A percentile compares a stretch with the other conserved stretches of the same genome.
Evolutionary conservation across 1,284 basidiomycete species (phyloP).

Genomic region (Rhodotorula sp.): DNA sequence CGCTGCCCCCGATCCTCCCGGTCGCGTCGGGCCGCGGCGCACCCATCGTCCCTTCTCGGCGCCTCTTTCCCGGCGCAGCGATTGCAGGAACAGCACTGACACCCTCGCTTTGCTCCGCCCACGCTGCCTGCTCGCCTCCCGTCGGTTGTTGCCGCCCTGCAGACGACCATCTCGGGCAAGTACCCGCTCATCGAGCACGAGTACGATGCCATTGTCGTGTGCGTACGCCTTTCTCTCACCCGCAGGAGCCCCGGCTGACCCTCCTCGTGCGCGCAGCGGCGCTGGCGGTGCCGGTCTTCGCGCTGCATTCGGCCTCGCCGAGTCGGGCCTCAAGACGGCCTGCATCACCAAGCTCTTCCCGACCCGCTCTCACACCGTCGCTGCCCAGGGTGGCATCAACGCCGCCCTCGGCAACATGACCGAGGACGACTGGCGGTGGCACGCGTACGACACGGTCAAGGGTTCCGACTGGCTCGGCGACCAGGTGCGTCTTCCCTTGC

Average conservation of each 20-base stretch:
- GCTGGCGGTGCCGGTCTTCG: slow-evolving; percentile 97
- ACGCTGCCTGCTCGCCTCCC: neutral
- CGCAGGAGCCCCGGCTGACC: neutral
- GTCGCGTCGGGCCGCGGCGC: neutral
- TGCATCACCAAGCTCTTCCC: slow-evolving; percentile 99
- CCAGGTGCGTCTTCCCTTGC: slow-evolving; percentile 69
- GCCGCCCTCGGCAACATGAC: slow-evolving; percentile 99
- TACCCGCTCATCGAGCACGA: slow-evolving; percentile 96
- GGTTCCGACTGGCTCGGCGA: slow-evolving; percentile 99
- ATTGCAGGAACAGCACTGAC: neutral
- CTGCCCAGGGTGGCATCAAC: slow-evolving; percentile 97
- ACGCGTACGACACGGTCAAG: slow-evolving; percentile 99
- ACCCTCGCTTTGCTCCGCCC: neutral
- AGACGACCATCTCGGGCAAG: slow-evolving; percentile 60
- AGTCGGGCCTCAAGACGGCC: slow-evolving; percentile 94
- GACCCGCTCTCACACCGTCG: slow-evolving; percentile 98
- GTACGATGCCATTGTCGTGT: slow-evolving; percentile 97
- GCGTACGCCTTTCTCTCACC: slow-evolving; percentile 53
- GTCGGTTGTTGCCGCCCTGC: neutral
- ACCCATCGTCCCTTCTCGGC: neutral
- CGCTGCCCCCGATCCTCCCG: neutral
- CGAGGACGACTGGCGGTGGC: slow-evolving; percentile 84
- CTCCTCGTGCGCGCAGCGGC: slow-evolving; percentile 62
- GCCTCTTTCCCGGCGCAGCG: no score
- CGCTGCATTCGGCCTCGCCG: slow-evolving; percentile 97